These are phyloP conservation scores for Penicillium frequentans DNA, from an alignment of 2,329 filamentous ascomycete genomes.

Conservation along the genomic window DNA sequence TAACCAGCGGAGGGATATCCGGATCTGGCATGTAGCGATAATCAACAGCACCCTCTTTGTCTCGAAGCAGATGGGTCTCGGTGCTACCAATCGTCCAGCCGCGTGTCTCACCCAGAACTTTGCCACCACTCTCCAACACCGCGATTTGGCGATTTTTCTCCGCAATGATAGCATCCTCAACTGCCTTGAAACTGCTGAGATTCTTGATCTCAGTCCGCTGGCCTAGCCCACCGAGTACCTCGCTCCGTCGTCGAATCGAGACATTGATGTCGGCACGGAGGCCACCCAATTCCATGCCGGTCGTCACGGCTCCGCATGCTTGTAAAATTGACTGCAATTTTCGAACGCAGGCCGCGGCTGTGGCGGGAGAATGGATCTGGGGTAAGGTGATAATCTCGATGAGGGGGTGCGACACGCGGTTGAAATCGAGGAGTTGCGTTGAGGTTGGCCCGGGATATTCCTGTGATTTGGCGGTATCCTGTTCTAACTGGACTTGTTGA, in stretches of 20 bases:
- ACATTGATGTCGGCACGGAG: constrained; percentile 94
- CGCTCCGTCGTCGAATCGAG: constrained; percentile 68
- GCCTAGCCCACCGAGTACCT: constrained; percentile 63
- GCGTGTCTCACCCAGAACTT: constrained; percentile 80
- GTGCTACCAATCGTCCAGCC: constrained; percentile 87
- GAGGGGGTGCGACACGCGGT: constrained; percentile 84
- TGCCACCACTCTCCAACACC: constrained; percentile 72
- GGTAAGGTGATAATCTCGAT: constrained; percentile 95
- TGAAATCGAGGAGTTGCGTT: constrained; percentile 84
- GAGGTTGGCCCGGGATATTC: constrained; percentile 64
- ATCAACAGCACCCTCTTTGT: constrained; percentile 95
- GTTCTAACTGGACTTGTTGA: constrained; percentile 94
- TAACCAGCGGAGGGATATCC: constrained; percentile 77
- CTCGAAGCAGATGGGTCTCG: constrained; percentile 76
- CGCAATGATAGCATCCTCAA: constrained; percentile 90
- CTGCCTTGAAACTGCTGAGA: constrained; percentile 86
- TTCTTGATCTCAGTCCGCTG: constrained; percentile 98
- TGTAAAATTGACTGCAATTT: constrained; percentile 83
- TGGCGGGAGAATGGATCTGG: constrained; percentile 80
- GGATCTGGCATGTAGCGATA: constrained; percentile 99
- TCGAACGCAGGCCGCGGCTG: constrained; percentile 82
- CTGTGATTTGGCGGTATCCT: constrained; percentile 94
- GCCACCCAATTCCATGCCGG: constrained; percentile 91
- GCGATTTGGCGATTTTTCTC: constrained; percentile 86
- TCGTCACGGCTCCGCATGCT: constrained; percentile 79